Evolutionary conservation across 202 grass and related monocot species (phyloP), one percentile per base, ranked within the genome.

Genomic region (Zizania palustris): DNA sequence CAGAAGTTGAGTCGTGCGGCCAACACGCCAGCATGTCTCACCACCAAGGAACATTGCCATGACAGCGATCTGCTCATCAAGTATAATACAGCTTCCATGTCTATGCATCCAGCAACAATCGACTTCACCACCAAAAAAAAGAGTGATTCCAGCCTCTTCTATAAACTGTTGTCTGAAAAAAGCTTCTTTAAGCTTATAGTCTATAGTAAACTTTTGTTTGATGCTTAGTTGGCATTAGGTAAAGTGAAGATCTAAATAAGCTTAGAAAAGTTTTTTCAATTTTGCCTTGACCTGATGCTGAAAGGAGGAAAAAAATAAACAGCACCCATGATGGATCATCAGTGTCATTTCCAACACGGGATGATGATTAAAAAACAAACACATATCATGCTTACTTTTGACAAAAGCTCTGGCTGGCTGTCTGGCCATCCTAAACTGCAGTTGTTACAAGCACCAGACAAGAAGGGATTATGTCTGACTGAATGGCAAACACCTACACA

Each of bases 401-500:
- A 19, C 67, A 85, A 56, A 77, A 72, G 65, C 77, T 72, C 60
- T 49, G 28, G 60, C 54, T 60, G 57, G 48, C 55, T 55, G 77
- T 74, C 75, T 38, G 22, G 59, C 8, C 43, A 54, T 60, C n/a
- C 86, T 88, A 85, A 81, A 72, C 72, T 81, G 48, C 8, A 68
- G 55, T 62, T 62, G 55, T n/a, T 60, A 84, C 72, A 81, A 84
- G 85, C 72, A 77, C 77, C 65, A 77, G 37, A 70, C 48, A 33
- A 44, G 45, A 63, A 21, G 56, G 43, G 81, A 61, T 76, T 76
- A 81, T 81, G 66, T 65, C 55, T 84, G 63, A 75, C 69, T 28
- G 28, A 28, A 28, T 28, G 16, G 81, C 71, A 84, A 58, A 36
- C 50, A 88, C 81, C 86, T 85, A 88, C 86, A 81, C 18, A 12